phyloP scores from a whole-genome alignment of 2,329 filamentous ascomycete species.

The Keithomyces neogunnii region DNA sequence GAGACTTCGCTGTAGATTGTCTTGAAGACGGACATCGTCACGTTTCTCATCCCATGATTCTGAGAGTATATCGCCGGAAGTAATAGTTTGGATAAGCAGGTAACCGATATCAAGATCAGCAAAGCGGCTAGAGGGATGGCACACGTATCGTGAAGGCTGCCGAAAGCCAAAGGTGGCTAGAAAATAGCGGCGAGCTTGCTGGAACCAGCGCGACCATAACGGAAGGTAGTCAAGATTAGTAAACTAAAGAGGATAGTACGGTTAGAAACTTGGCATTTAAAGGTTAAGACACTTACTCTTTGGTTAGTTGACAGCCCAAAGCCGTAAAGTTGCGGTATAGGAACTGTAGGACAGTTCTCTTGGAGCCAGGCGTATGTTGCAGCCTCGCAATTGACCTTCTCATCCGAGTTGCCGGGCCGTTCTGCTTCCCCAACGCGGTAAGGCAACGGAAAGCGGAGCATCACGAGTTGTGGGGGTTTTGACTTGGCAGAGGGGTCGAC shows the following conservation, averaged over 20 bases:
- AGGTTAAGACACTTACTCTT: slow-evolving; percentile 7
- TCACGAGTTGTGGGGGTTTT: slow-evolving; percentile 4
- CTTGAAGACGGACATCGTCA: slow-evolving; percentile 9
- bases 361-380: slow-evolving; percentile 14
- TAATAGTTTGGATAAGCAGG: slow-evolving; percentile 13
- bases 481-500: slow-evolving; percentile 1
- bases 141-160: slow-evolving; percentile 9
- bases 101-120: slow-evolving; percentile 12
- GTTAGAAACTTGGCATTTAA: neutral
- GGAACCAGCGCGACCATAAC: slow-evolving; percentile 3
- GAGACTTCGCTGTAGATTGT: slow-evolving; percentile 21
- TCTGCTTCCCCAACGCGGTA: slow-evolving; percentile 26
- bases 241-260: slow-evolving; percentile 3
- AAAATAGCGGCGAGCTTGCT: slow-evolving; percentile 1
- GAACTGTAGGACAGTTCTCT: slow-evolving; percentile 13
- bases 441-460: slow-evolving; percentile 18
- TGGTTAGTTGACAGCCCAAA: slow-evolving; percentile 13
- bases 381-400: slow-evolving; percentile 25
- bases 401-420: slow-evolving; percentile 29
- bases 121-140: slow-evolving; percentile 5
- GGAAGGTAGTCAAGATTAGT: neutral
- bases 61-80: slow-evolving; percentile 12
- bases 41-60: slow-evolving; percentile 12
- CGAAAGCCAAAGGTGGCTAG: slow-evolving; percentile 6
- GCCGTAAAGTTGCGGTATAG: slow-evolving; percentile 16